Evolutionary conservation across 2,329 filamentous ascomycete species (phyloP), one percentile per base, ranked within the genome.

Genomic region (Neopestalotiopsis clavispora): DNA sequence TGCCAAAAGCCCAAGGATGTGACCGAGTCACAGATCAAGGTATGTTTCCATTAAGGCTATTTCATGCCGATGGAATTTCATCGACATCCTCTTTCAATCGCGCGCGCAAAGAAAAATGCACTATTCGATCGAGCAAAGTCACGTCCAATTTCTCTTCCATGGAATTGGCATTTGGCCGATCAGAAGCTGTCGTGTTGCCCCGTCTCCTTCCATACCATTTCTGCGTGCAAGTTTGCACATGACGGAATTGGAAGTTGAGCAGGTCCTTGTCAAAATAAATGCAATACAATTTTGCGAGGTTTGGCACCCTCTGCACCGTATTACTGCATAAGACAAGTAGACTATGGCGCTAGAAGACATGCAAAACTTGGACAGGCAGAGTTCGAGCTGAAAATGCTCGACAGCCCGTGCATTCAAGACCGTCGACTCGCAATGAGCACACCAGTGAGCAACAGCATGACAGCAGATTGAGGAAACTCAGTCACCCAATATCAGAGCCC

Each of bases 11-110:
- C 96, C 82, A 91, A 92, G 86, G 96, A 99, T 90, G 94, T 99
- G 83, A 94, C 91, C 85, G 95, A 98, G 89, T 86, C 86, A 86
- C 94, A 97, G 91, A 97, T 99, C 87, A 98, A 99, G 96, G 96
- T 99, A 99, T 97, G 96, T 99, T 94, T 92, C 94, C 91, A 87
- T 89, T 92, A 87, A 91, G 91, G 91, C 89, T 84, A 79, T 67
- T 82, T 84, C 80, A 83, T 79, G 83, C 86, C 90, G 86, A 88
- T 87, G 89, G 90, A 89, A 87, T 91, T 90, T 87, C 84, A 87
- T 92, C 90, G 90, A 88, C 89, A 85, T 84, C 80, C 84, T 80
- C 78, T 75, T 76, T 76, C 72, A 76, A 77, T 74, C 76, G 73
- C 74, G 72, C 74, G 75, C 76, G 74, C 74, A 72, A 76, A 75